Conservation (phyloP, 495 filamentous ascomycete genomes). For the Aspergillus sclerotioniger region DNA sequence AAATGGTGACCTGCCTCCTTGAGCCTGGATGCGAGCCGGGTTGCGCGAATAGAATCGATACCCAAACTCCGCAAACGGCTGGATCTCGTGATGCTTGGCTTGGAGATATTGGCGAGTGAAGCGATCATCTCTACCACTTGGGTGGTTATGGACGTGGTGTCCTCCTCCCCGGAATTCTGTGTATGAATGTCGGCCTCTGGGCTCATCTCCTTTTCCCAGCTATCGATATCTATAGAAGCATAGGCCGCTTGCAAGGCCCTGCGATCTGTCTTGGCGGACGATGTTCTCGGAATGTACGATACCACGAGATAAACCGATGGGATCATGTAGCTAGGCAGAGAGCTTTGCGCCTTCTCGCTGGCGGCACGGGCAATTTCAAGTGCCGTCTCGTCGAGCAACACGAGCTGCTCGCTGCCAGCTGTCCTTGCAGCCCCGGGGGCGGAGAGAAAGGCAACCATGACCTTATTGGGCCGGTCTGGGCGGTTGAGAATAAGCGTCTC, state of each 20-base stretch:
- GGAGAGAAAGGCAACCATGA: conserved; percentile 35
- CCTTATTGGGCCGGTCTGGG: conserved; percentile 30
- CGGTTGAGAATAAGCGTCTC: conserved; percentile 29
- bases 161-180: neutral
- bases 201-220: conserved; percentile 29
- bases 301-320: conserved; percentile 33
- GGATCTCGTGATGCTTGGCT: conserved; percentile 18
- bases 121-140: conserved; percentile 25
- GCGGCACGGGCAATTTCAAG: conserved; percentile 25
- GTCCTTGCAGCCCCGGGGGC: conserved; percentile 17
- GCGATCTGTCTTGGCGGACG: conserved; percentile 36
- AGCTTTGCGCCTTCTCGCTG: conserved; percentile 20
- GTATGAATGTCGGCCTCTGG: conserved; percentile 8
- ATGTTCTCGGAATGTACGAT: conserved; percentile 29
- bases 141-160: conserved; percentile 6
- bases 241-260: conserved; percentile 29
- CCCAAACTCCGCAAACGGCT: conserved; percentile 31
- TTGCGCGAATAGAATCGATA: conserved; percentile 38
- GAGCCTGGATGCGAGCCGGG: conserved; percentile 27
- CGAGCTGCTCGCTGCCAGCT: conserved; percentile 3
- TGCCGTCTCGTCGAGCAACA: conserved; percentile 15
- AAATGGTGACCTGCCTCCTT: conserved; percentile 24
- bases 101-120: conserved; percentile 24
- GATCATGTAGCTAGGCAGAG: conserved; percentile 34
- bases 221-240: conserved; percentile 26